phyloP scores from a whole-genome alignment of 2,329 filamentous ascomycete species.

The Alternaria tenuissima region DNA sequence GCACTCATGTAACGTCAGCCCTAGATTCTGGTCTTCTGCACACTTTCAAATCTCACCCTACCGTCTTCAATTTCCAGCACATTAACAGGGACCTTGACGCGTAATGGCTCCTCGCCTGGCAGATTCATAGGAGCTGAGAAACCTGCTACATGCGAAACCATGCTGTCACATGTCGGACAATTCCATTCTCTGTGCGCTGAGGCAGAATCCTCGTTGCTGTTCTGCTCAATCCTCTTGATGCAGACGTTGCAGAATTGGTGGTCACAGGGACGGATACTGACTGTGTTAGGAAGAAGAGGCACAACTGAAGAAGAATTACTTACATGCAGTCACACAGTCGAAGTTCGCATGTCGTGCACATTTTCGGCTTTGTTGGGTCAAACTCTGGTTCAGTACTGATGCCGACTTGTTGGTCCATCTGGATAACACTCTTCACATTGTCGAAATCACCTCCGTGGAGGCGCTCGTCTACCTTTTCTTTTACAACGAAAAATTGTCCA shows the following conservation, averaged over 20 bases:
- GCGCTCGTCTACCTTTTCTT: not conserved
- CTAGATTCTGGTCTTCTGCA: not conserved
- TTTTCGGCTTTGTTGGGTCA: not conserved
- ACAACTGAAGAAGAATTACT: accelerated
- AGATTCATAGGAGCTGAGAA: not conserved
- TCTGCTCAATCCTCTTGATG: too few relatives aligned
- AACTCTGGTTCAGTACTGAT: too few relatives aligned
- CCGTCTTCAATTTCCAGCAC: slow-evolving; percentile 1
- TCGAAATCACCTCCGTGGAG: not conserved
- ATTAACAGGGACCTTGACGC: not conserved
- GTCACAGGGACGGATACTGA: too few relatives aligned
- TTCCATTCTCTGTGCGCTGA: too few relatives aligned
- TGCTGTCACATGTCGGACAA: too few relatives aligned
- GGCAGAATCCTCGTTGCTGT: too few relatives aligned
- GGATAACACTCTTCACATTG: not conserved
- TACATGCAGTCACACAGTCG: too few relatives aligned
- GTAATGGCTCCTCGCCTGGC: not conserved
- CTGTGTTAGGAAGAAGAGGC: too few relatives aligned
- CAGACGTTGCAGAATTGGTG: too few relatives aligned
- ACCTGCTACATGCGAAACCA: too few relatives aligned
- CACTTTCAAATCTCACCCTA: not conserved
- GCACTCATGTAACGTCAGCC: too few relatives aligned
- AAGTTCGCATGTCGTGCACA: not conserved
- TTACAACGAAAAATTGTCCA: not conserved
- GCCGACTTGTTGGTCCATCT: too few relatives aligned